Base-by-base conservation (phyloP, 176 grass and related monocot genomes). In the Metroxylon sagu region DNA sequence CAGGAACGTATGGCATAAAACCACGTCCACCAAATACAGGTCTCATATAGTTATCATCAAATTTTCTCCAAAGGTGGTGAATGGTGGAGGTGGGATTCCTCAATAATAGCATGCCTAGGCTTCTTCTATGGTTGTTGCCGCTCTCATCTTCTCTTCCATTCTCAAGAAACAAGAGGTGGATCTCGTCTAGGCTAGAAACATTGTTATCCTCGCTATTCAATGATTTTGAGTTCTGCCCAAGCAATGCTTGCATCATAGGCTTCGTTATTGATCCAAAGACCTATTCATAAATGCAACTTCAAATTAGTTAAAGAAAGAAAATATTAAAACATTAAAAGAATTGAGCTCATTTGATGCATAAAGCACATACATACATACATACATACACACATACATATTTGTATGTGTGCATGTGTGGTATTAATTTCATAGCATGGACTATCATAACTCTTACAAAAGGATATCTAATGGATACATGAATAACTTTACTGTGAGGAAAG, bases 1-100 rank as follows among this genome's bases (percentile, higher is more conserved):
- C 29, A 26, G 66, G 4, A 55, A 17, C 3, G 16, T 7, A 19
- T 27, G 60, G 28, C 7, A 49, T 53, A 49, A 69, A 69, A 58
- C 66, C 66, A 18, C 66, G 66, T 4, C 66, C 66, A 26, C 66
- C 66, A 57, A 69, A 69, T 18, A 69, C 6, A 49, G 66, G 66
- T n/a, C 66, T 57, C 66, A 69, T 69, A 18, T 26, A 58, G 17
- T 19, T 49, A 49, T 69, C 54, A 49, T 69, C 66, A 25, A 69
- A 69, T 19, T 48, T 69, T 17, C 54, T 69, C 66, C 66, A 69
- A 5, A 57, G 26, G 19, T 48, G 48, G 31, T 69, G 66, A 26
- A 57, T 57, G 18, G 66, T 69, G 6, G 28, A 26, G 29, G 66
- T 58, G 6, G 53, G 66, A 69, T 69, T 26, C 66, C 7, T 49